A percentile compares a stretch with the other conserved stretches of the same genome.
Evolutionary conservation across 2,329 filamentous ascomycete species (phyloP).

Genomic region (Didymella glomerata): DNA sequence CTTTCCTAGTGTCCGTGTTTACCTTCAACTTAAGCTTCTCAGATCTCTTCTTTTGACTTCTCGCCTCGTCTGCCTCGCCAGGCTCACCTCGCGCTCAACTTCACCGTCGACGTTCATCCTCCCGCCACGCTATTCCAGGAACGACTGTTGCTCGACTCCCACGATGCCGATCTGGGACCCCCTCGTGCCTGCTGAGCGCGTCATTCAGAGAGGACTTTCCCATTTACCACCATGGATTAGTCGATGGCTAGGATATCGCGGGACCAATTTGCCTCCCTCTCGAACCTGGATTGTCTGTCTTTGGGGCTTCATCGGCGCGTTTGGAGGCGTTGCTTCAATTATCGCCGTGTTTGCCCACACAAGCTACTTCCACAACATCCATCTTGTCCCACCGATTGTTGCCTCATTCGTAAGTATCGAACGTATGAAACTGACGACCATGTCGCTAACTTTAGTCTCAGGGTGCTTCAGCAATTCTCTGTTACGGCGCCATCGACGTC

Average conservation of each 20-base stretch:
- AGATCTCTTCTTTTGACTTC: slow-evolving; percentile 18
- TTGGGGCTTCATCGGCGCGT: slow-evolving; percentile 55
- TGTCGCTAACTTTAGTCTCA: slow-evolving; percentile 28
- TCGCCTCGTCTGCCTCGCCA: slow-evolving; percentile 2
- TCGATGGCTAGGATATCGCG: slow-evolving; percentile 66
- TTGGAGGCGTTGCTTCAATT: slow-evolving; percentile 54
- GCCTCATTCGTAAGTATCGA: slow-evolving; percentile 51
- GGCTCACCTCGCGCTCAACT: not conserved
- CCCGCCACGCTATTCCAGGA: not conserved
- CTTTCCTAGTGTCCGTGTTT: slow-evolving; percentile 26
- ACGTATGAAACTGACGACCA: not conserved
- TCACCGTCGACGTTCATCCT: not conserved
- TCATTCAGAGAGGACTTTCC: slow-evolving; percentile 40
- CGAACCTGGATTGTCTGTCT: slow-evolving; percentile 48
- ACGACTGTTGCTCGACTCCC: not conserved
- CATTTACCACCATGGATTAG: slow-evolving; percentile 70
- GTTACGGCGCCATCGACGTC: slow-evolving; percentile 56
- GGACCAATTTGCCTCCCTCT: slow-evolving; percentile 38
- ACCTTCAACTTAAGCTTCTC: slow-evolving; percentile 25
- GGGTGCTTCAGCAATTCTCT: slow-evolving; percentile 57
- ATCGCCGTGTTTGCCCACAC: slow-evolving; percentile 53
- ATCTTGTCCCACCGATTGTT: slow-evolving; percentile 54
- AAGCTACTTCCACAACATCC: slow-evolving; percentile 47
- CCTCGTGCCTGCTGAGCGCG: slow-evolving; percentile 39
- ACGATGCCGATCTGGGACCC: slow-evolving; percentile 38